These are phyloP conservation scores for Parastagonospora nodorum DNA, from an alignment of 2,329 filamentous ascomycete species.

Conservation along the genomic window DNA sequence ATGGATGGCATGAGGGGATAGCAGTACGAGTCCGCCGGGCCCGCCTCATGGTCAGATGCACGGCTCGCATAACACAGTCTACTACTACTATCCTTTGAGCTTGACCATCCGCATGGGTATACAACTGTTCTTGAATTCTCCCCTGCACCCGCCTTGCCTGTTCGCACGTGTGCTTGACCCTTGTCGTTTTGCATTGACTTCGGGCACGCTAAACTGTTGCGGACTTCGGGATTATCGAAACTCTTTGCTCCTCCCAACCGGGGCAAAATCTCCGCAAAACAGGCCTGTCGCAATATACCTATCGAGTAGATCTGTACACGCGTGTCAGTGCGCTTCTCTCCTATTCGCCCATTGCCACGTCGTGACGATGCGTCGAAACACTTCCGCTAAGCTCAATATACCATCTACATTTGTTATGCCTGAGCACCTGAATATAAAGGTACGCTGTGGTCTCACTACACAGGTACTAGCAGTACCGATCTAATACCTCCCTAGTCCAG, in stretches of 20 bases:
- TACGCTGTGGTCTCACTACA: too few relatives aligned
- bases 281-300: conserved; percentile 16
- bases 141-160: neutral
- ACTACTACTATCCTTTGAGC: neutral
- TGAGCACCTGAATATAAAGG: too few relatives aligned
- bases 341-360: conserved; percentile 10
- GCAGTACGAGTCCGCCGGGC: too few relatives aligned
- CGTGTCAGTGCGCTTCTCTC: conserved; percentile 11
- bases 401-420: too few relatives aligned
- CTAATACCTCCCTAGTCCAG: too few relatives aligned
- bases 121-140: too few relatives aligned
- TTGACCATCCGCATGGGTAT: neutral
- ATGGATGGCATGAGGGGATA: too few relatives aligned
- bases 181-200: conserved; percentile 7
- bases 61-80: neutral
- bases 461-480: too few relatives aligned
- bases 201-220: conserved; percentile 15
- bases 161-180: conserved; percentile 18
- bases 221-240: conserved; percentile 1
- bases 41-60: too few relatives aligned
- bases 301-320: conserved; percentile 6
- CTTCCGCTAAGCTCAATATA: neutral
- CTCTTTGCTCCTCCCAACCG: conserved; percentile 14
- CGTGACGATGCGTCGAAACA: too few relatives aligned
- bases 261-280: conserved; percentile 9